phyloP scores from a whole-genome alignment of 805 yeast genomes.

The Wickerhamomyces queroliae region DNA sequence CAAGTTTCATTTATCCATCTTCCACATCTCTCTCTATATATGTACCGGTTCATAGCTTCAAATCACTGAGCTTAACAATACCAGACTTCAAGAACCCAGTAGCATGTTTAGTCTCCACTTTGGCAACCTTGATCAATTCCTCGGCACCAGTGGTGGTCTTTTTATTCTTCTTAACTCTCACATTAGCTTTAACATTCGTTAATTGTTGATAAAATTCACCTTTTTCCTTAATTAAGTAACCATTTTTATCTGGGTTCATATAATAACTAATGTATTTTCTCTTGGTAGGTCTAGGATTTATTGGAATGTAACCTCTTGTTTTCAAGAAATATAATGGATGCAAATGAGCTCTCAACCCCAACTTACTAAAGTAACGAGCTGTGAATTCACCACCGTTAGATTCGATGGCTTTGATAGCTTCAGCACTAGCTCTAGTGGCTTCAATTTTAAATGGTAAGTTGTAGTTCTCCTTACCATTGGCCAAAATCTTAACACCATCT shows the following conservation, averaged over 20 bases:
- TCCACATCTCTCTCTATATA: too few species aligned
- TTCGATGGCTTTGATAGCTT: conserved; percentile 73
- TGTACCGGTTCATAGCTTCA: conserved; percentile 10
- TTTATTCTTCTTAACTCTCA: conserved; percentile 3
- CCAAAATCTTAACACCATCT: conserved; percentile 81
- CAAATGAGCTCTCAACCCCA: conserved; percentile 71
- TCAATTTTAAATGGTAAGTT: conserved; percentile 68
- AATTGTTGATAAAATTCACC: conserved; percentile 18
- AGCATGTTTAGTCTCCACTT: conserved; percentile 15
- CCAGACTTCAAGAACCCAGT: conserved; percentile 18
- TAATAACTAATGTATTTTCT: conserved; percentile 78
- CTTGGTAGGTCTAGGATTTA: conserved; percentile 79
- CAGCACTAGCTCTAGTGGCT: conserved; percentile 72
- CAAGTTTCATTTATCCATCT: neutral
- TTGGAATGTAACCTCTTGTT: conserved; percentile 75
- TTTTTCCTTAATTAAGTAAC: conserved; percentile 53
- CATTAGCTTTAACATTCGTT: conserved; percentile 11
- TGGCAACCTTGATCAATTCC: conserved; percentile 6
- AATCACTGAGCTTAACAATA: conserved; percentile 16
- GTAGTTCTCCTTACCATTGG: conserved; percentile 47
- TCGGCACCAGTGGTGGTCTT: neutral
- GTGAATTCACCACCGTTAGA: conserved; percentile 66
- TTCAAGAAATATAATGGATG: conserved; percentile 64
- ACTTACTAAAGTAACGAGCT: conserved; percentile 60
- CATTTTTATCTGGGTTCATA: conserved; percentile 64